A percentile compares a stretch with the other conserved stretches of the same genome.
Evolutionary conservation across 2,329 filamentous ascomycete species (phyloP).

Genomic region (Rutstroemia sp.): DNA sequence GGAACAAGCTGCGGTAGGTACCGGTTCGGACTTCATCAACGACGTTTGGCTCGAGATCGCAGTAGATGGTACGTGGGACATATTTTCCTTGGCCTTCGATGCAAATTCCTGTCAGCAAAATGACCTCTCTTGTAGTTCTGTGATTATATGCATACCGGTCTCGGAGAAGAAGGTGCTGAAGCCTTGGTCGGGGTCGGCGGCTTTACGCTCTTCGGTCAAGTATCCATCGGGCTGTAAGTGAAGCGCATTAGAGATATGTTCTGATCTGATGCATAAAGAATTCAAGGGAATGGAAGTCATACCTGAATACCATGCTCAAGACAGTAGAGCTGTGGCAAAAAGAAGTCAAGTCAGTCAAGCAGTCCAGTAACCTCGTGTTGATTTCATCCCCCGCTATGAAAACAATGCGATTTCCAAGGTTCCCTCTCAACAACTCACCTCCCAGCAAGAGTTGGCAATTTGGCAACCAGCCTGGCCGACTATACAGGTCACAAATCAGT

Average conservation of each 20-base stretch:
- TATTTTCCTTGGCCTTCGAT: conserved; percentile 56
- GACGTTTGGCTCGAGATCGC: conserved; percentile 59
- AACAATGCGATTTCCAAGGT: conserved; percentile 10
- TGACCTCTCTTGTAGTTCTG: conserved; percentile 19
- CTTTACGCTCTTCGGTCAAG: conserved; percentile 97
- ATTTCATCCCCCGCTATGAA: not conserved
- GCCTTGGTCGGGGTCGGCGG: conserved; percentile 83
- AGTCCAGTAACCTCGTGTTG: not conserved
- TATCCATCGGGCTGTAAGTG: conserved; percentile 81
- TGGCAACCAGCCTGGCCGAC: conserved; percentile 99
- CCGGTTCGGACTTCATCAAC: conserved; percentile 62
- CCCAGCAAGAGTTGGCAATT: conserved; percentile 99
- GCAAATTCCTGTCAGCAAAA: conserved; percentile 18
- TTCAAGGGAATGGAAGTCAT: conserved; percentile 34
- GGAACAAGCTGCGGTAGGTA: conserved; percentile 54
- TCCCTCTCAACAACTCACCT: conserved; percentile 60
- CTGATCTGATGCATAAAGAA: not conserved
- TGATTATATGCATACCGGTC: conserved; percentile 63
- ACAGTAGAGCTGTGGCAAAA: conserved; percentile 78
- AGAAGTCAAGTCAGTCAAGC: conserved; percentile 22
- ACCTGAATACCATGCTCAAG: conserved; percentile 99
- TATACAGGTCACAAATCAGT: conserved; percentile 37
- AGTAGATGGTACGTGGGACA: conserved; percentile 60
- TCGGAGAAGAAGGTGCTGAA: conserved; percentile 99
- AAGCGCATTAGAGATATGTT: conserved; percentile 29